Evolutionary conservation across 2,329 filamentous ascomycete genomes (phyloP), one percentile per base, ranked within the genome.

Genomic region (Colletotrichum costaricense): DNA sequence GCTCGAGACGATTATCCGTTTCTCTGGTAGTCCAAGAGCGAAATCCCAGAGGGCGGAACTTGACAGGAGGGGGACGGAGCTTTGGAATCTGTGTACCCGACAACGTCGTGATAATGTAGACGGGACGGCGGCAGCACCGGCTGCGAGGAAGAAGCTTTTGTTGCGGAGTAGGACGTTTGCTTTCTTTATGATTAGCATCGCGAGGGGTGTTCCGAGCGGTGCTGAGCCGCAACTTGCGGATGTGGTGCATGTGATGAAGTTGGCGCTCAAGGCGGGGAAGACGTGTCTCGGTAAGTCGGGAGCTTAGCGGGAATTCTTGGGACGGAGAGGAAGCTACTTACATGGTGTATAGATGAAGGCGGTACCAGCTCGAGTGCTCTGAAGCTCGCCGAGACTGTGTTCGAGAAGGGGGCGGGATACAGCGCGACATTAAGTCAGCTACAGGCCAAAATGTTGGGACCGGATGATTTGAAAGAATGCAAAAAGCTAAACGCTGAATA

Each of bases 41-140:
- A 74, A 63, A 12, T 6, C 63, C 30, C 72, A 22, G 19, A 55
- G 16, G 11, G 78, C 74, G 42, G 85, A 88, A 5, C 82, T 94
- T 3, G 91, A 93, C 73, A 80, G 76, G 5, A 76, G 85, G 7
- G 93, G 89, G 68, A 87, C 88, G 0, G 83, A 84, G 28, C 82
- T 95, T 8, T 95, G 93, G 93, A 95, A 95, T 75, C 78, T 88
- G 6, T 91, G 90, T 54, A 90, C 91, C 1, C 86, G 88, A 30
- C 78, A 90, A 6, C 83, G 81, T 49, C 81, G 84, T 8, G 78
- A 85, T 63, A 78, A 80, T 74, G 69, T 78, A 30, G 56, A 76
- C 26, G 64, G 77, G 24, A 35, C 70, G 2, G 69, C 76, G 3
- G 75, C 78, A 22, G 38, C 70, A 2, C 68, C 76, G 4, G 75